Evolutionary conservation across 768 basidiomycete genomes (phyloP), one percentile per base, ranked within the genome.

Genomic region (Kwoniella dendrophila): DNA sequence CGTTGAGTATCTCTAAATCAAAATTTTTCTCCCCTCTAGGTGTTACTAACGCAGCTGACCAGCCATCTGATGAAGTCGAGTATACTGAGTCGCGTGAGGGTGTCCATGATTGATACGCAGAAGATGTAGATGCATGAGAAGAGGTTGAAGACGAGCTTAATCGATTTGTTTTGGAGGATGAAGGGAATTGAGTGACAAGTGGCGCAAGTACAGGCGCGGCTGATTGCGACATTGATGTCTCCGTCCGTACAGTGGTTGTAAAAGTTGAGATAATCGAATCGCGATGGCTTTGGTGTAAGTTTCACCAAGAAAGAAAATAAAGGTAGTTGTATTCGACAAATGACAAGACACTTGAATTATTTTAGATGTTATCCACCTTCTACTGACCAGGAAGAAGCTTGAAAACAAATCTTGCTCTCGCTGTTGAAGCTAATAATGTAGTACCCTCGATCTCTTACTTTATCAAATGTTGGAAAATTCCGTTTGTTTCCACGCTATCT

Each of bases 1-100:
- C 53, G n/a, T 30, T 41, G 14, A 54, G 16, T 3, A 38, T 18
- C 27, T 41, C 44, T 12, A 45, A 14, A 18, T 24, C 38, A n/a
- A 36, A 32, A 14, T 40, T 47, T 32, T 47, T 45, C n/a, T 56
- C 55, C 18, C 29, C 55, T 12, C 44, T n/a, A 47, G 55, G 55
- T 10, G 55, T 56, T 2, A 56, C 38, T 12, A 56, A 18, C 24
- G 43, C 22, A 14, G 43, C 34, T 32, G 55, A 56, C 29, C 55
- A 56, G 11, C 36, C 33, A 27, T 56, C 55, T 6, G 55, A 56
- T 3, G 18, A 20, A 12, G 18, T 27, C 20, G 55, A 56, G 26
- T 30, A 56, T 2, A 45, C 18, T 3, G 55, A 56, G 16, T 56
- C 55, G 29, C 44, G 43, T 30, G 30, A 56, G n/a, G 55, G 55